Conservation (phyloP, 2,329 filamentous ascomycete species). For the Fusarium verrucosum region DNA sequence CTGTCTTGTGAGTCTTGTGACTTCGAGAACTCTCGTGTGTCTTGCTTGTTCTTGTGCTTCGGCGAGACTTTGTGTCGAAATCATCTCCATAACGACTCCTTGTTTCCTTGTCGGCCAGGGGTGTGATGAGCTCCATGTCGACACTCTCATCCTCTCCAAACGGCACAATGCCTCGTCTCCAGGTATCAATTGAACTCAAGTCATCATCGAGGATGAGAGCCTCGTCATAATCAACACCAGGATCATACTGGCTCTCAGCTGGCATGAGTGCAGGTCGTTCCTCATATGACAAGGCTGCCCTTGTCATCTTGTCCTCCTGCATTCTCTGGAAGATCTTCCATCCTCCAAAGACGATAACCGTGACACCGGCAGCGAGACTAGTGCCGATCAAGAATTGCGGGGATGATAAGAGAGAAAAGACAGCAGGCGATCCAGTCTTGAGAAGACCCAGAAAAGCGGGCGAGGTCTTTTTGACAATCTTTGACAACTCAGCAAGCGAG, state of each 20-base stretch:
- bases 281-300: slow-evolving; percentile 46
- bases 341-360: slow-evolving; percentile 92
- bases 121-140: slow-evolving; percentile 67
- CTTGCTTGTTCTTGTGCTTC: slow-evolving; percentile 48
- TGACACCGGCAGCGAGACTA: slow-evolving; percentile 89
- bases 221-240: slow-evolving; percentile 61
- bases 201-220: slow-evolving; percentile 67
- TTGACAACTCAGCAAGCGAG: slow-evolving; percentile 89
- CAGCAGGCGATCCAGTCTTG: slow-evolving; percentile 83
- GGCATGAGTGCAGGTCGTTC: slow-evolving; percentile 42
- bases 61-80: slow-evolving; percentile 51
- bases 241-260: slow-evolving; percentile 46
- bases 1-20: slow-evolving; percentile 43
- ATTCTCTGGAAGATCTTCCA: slow-evolving; percentile 98
- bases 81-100: slow-evolving; percentile 50
- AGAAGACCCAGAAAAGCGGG: slow-evolving; percentile 79
- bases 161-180: slow-evolving; percentile 65
- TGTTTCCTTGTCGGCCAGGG: slow-evolving; percentile 61
- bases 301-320: slow-evolving; percentile 52
- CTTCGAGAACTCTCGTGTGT: slow-evolving; percentile 45
- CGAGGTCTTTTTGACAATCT: slow-evolving; percentile 82
- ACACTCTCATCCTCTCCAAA: slow-evolving; percentile 58
- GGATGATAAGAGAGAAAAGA: slow-evolving; percentile 85
- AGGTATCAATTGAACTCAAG: slow-evolving; percentile 66
- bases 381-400: slow-evolving; percentile 96